Evolutionary conservation across 148 eudicot genomes (phyloP).

Genomic region (Vaccinium vitisidaea): DNA sequence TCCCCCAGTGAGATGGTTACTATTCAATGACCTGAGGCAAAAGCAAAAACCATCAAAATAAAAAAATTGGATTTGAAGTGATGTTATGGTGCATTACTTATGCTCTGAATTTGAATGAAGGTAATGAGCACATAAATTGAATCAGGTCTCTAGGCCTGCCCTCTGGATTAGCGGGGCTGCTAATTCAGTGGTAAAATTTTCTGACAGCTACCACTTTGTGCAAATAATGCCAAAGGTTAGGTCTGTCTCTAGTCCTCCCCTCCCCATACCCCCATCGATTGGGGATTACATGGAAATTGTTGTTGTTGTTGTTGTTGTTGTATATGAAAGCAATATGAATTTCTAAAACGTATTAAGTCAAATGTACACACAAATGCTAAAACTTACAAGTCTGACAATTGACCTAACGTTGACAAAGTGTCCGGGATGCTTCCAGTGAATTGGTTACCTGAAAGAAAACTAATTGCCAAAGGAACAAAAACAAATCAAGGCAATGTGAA

Average conservation of each 20-base stretch:
- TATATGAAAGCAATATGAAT: neutral
- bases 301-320: neutral
- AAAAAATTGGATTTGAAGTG: neutral
- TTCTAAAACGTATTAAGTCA: neutral
- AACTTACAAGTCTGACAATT: constrained; percentile 77
- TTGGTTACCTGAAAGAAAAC: constrained; percentile 74
- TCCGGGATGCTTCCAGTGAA: constrained; percentile 77
- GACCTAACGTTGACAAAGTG: constrained; percentile 60
- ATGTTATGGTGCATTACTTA: neutral
- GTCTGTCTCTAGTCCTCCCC: neutral
- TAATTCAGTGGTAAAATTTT: neutral
- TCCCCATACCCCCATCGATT: neutral
- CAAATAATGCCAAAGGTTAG: too few species aligned
- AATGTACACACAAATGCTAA: neutral
- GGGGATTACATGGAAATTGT: neutral
- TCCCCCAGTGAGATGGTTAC: constrained; percentile 66
- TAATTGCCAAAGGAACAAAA: constrained; percentile 21
- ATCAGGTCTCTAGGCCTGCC: neutral
- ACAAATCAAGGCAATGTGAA: neutral
- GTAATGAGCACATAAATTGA: neutral
- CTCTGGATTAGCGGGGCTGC: neutral
- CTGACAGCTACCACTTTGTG: neutral
- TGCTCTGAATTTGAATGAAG: neutral
- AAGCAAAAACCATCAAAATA: neutral
- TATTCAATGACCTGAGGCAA: constrained; percentile 53